Conservation (phyloP, 2,329 filamentous ascomycete species). For the Chrysoporthe deuterocubensis region DNA sequence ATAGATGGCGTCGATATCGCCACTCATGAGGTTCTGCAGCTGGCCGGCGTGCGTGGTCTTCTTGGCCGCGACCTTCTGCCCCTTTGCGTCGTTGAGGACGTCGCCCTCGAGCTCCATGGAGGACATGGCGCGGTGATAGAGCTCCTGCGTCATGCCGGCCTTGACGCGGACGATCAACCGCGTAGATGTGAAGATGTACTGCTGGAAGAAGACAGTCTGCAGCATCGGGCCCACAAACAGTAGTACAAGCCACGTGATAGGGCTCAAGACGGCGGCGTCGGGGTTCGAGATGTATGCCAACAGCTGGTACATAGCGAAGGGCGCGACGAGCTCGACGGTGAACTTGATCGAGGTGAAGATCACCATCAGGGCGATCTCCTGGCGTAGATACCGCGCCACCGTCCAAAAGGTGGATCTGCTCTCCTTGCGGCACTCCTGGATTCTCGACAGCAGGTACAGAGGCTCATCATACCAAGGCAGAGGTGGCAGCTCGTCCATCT, state of each 20-base stretch:
- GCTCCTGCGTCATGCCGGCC: constrained; percentile 60
- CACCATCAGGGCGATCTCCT: constrained; percentile 50
- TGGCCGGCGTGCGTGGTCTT: constrained; percentile 32
- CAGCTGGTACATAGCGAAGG: constrained; percentile 58
- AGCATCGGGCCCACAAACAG: constrained; percentile 55
- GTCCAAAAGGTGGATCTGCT: constrained; percentile 52
- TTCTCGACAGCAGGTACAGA: constrained; percentile 48
- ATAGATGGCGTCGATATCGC: constrained; percentile 60
- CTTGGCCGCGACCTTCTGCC: constrained; percentile 30
- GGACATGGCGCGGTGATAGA: constrained; percentile 58
- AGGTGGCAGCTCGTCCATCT: constrained; percentile 51
- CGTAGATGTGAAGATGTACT: constrained; percentile 62
- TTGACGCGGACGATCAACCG: constrained; percentile 60
- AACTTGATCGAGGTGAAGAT: constrained; percentile 45
- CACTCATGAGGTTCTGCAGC: constrained; percentile 57
- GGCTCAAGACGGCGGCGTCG: constrained; percentile 31
- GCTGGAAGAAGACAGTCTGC: constrained; percentile 57
- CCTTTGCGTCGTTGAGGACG: constrained; percentile 43
- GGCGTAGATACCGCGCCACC: constrained; percentile 46
- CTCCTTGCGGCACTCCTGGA: constrained; percentile 48
- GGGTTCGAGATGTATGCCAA: constrained; percentile 56
- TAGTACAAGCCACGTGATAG: constrained; percentile 53
- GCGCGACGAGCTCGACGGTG: constrained; percentile 53
- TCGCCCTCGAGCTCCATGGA: constrained; percentile 64
- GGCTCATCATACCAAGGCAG: constrained; percentile 62